Evolutionary conservation across 1,139 yeast genomes (phyloP).

Genomic region (Kodamaea anthophila): DNA sequence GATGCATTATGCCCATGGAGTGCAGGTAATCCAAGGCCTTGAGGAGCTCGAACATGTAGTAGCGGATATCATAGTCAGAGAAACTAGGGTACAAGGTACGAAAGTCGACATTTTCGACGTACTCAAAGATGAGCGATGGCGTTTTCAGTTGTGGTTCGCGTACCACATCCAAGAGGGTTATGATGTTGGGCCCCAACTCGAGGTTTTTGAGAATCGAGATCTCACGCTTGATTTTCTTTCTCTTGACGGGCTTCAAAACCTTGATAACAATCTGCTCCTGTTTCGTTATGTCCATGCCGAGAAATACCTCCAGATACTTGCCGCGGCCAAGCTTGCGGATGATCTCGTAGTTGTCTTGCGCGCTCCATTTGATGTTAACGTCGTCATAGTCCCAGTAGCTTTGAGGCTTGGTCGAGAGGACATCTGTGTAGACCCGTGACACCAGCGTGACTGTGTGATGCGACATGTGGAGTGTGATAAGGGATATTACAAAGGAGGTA

Average conservation of each 20-base stretch:
- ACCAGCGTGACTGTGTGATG: slow-evolving; percentile 25
- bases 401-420: slow-evolving; percentile 37
- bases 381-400: slow-evolving; percentile 47
- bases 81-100: slow-evolving; percentile 89
- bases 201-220: slow-evolving; percentile 87
- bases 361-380: slow-evolving; percentile 39
- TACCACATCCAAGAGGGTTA: slow-evolving; percentile 76
- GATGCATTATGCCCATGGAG: slow-evolving; percentile 96
- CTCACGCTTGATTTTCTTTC: slow-evolving; percentile 94
- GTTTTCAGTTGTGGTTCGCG: slow-evolving; percentile 88
- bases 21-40: slow-evolving; percentile 91
- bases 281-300: slow-evolving; percentile 58
- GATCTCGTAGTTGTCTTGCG: slow-evolving; percentile 43
- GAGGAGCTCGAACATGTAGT: slow-evolving; percentile 81
- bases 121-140: slow-evolving; percentile 90
- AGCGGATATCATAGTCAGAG: slow-evolving; percentile 75
- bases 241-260: slow-evolving; percentile 93
- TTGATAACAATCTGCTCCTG: slow-evolving; percentile 68
- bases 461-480: slow-evolving; percentile 7
- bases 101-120: slow-evolving; percentile 85
- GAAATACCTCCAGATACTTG: slow-evolving; percentile 43
- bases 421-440: slow-evolving; percentile 40
- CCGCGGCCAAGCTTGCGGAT: slow-evolving; percentile 44
- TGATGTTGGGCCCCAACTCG: slow-evolving; percentile 80
- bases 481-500: background rate